Evolutionary conservation across 2,329 filamentous ascomycete genomes (phyloP).

Genomic region (Epichloe hybrida): DNA sequence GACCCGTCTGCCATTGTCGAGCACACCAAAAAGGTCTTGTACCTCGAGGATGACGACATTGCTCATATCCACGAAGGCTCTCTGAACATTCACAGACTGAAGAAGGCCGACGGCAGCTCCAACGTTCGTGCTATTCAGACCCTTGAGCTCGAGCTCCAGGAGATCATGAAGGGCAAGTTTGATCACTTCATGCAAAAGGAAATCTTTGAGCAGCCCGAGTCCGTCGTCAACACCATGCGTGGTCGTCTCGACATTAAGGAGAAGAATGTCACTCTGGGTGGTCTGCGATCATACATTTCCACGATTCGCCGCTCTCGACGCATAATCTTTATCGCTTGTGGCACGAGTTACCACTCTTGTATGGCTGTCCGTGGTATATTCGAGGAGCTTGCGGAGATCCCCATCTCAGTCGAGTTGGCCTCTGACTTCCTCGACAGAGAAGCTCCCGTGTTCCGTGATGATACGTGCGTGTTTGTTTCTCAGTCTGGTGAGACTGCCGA

Average conservation of each 20-base stretch:
- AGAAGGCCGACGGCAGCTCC: conserved; percentile 91
- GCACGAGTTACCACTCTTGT: conserved; percentile 96
- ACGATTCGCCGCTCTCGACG: conserved; percentile 94
- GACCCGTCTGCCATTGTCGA: conserved; percentile 97
- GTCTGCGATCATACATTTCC: conserved; percentile 86
- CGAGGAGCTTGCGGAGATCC: conserved; percentile 95
- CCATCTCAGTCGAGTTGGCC: conserved; percentile 89
- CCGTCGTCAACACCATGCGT: conserved; percentile 99
- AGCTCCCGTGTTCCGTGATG: conserved; percentile 96
- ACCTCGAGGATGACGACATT: conserved; percentile 98
- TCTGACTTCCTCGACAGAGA: conserved; percentile 96
- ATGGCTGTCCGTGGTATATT: conserved; percentile 98
- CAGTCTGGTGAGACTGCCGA: conserved; percentile 98
- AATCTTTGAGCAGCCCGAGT: conserved; percentile 99
- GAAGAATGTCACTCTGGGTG: conserved; percentile 91
- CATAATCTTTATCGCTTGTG: conserved; percentile 98
- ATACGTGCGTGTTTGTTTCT: conserved; percentile 97
- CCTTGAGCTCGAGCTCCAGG: conserved; percentile 94
- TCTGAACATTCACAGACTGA: conserved; percentile 95
- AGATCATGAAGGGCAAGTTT: conserved; percentile 99
- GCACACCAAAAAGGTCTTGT: conserved; percentile 99
- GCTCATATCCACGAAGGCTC: conserved; percentile 98
- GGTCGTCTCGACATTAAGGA: conserved; percentile 88
- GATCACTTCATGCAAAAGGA: conserved; percentile 99
- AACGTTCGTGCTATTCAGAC: conserved; percentile 98